Evolutionary conservation across 2,329 filamentous ascomycete species (phyloP), one percentile per base, ranked within the genome.

Genomic region (Fusarium oligoseptatum): DNA sequence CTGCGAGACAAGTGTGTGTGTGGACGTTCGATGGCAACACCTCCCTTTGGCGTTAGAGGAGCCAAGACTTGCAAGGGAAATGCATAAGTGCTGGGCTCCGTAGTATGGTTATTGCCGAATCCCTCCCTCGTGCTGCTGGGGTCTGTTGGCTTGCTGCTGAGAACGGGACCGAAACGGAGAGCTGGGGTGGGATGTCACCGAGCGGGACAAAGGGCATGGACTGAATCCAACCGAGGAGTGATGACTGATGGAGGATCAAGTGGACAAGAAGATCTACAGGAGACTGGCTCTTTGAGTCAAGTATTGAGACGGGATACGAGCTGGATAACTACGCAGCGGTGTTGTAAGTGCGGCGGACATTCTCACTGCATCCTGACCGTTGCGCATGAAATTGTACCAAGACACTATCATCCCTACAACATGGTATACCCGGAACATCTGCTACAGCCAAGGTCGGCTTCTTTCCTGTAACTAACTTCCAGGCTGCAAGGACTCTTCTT

Each of bases 61-160:
- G 55, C 68, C 37, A 62, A 48, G 39, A 27, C 56, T 36, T 57
- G 29, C 52, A 55, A 57, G 52, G 52, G 17, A 55, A 55, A 55
- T 55, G 48, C 48, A 55, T 55, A 32, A 29, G 48, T 32, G 15
- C 12, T 39, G 32, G 32, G 32, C 57, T 41, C 48, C 39, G 20
- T 45, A 45, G 20, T 65, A 37, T 72, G 58, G 56, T 57, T 64
- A 68, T 73, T 74, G 58, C 72, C 66, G 60, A 52, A 73, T 73
- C 62, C 43, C 60, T 72, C 32, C 45, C 32, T 34, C 32, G 32
- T 34, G 32, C 32, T 60, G 60, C 64, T 64, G 45, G 43, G 58
- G 58, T 60, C 48, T 12, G 48, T 9, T 68, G 58, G 24, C 71
- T 74, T 62, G 39, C 29, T 29, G 27, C 17, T 32, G 27, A 50